These are phyloP conservation scores for Baudoinia panamericana DNA, from an alignment of 495 filamentous ascomycete species.

Conservation along the genomic window DNA sequence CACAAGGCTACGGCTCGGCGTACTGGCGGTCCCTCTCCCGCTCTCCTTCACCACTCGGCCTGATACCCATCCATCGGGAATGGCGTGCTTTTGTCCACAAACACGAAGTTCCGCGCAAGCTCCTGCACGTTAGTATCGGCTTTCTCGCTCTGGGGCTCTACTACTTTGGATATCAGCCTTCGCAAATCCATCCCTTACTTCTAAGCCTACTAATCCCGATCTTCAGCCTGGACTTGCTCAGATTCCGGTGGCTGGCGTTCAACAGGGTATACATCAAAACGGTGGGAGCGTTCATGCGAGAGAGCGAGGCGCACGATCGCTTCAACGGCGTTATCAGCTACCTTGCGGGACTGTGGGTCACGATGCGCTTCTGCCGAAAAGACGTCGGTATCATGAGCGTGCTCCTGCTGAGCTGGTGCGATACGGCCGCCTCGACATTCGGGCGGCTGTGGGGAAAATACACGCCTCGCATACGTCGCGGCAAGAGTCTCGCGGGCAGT, in stretches of 20 bases:
- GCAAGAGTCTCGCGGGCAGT: conserved; percentile 86
- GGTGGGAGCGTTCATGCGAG: conserved; percentile 86
- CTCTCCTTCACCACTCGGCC: conserved; percentile 77
- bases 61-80: conserved; percentile 83
- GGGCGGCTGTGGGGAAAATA: conserved; percentile 78
- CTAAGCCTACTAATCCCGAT: conserved; percentile 80
- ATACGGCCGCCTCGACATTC: conserved; percentile 89
- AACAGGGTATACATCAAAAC: conserved; percentile 78
- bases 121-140: conserved; percentile 84
- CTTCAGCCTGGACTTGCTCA: conserved; percentile 63
- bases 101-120: conserved; percentile 65
- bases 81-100: conserved; percentile 58
- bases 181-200: conserved; percentile 67
- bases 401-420: conserved; percentile 89
- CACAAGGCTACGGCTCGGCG: conserved; percentile 27
- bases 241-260: conserved; percentile 64
- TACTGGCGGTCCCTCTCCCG: conserved; percentile 72
- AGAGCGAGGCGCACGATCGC: conserved; percentile 69
- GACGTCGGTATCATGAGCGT: conserved; percentile 85
- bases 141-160: conserved; percentile 83
- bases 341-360: conserved; percentile 74
- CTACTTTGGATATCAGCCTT: conserved; percentile 55
- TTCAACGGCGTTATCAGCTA: conserved; percentile 98
- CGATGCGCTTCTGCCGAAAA: conserved; percentile 78
- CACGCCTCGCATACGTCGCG: conserved; percentile 67